These are phyloP conservation scores for Limtongozyma cylindracea DNA, from an alignment of 805 yeast species.

Conservation along the genomic window DNA sequence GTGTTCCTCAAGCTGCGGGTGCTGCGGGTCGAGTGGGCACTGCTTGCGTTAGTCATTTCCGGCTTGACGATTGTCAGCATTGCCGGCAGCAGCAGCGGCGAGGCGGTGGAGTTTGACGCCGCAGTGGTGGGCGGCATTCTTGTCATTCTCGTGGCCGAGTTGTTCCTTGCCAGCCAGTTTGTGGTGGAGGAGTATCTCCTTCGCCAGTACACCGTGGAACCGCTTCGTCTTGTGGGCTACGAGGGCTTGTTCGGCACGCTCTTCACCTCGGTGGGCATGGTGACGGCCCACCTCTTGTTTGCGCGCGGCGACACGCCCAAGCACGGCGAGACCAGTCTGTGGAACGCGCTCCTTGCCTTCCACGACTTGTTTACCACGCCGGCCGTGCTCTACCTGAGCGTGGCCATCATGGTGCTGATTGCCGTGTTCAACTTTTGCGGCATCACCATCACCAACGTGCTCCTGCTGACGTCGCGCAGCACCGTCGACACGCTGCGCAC, in stretches of 20 bases:
- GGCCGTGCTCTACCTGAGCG: constrained; percentile 22
- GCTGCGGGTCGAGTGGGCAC: constrained; percentile 38
- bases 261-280: constrained; percentile 17
- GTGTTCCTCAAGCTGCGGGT: constrained; percentile 29
- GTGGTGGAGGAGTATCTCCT: constrained; percentile 55
- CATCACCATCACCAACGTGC: constrained; percentile 30
- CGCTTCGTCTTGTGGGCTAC: constrained; percentile 41
- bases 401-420: constrained; percentile 47
- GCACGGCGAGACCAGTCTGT: constrained; percentile 19
- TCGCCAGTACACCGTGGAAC: constrained; percentile 22
- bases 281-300: constrained; percentile 13
- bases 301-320: constrained; percentile 9
- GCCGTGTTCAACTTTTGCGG: constrained; percentile 55
- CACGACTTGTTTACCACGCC: constrained; percentile 17
- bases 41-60: constrained; percentile 31
- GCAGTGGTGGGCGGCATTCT: constrained; percentile 26
- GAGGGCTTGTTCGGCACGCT: constrained; percentile 47
- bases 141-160: constrained; percentile 31
- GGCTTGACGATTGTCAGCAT: constrained; percentile 57
- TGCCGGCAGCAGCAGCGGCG: constrained; percentile 19
- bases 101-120: constrained; percentile 3
- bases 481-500: constrained; percentile 65
- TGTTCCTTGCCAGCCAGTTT: constrained; percentile 54
- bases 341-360: constrained; percentile 27
- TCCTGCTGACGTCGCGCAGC: constrained; percentile 58